Conservation (phyloP, 1,284 basidiomycete species). For the Prillingera fragicola region DNA sequence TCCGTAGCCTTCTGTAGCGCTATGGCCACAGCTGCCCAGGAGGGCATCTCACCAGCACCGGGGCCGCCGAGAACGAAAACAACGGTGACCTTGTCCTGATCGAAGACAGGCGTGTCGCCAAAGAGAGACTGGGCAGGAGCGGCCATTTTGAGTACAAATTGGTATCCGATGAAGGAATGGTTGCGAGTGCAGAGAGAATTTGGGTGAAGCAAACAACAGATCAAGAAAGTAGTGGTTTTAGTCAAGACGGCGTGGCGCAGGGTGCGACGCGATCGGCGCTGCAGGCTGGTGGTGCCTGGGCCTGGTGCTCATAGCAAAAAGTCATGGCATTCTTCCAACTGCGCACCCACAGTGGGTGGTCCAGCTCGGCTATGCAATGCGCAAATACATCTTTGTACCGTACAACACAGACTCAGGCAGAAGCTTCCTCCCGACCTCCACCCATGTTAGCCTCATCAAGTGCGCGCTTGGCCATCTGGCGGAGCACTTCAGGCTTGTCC, state of each 20-base stretch:
- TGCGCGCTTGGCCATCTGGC: conserved; percentile 43
- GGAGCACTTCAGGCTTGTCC: conserved; percentile 45
- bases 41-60: conserved; percentile 66
- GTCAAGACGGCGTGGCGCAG: no score
- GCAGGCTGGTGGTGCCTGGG: no score
- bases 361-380: no score
- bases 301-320: no score
- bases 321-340: no score
- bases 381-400: no score
- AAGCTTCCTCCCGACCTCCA: background rate
- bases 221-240: no score
- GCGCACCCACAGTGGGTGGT: no score
- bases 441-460: conserved; percentile 37
- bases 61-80: conserved; percentile 96
- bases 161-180: no score
- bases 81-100: conserved; percentile 71
- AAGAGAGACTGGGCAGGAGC: conserved; percentile 11
- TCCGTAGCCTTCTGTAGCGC: background rate
- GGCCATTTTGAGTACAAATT: conserved; percentile 7
- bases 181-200: no score
- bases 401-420: conserved; percentile 1
- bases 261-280: no score
- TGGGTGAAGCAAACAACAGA: no score
- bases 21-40: background rate
- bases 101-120: conserved; percentile 56